A percentile compares a stretch with the other conserved stretches of the same genome.
phyloP scores from a whole-genome alignment of 164 flowering plant species.

The Vitis vinifera region DNA sequence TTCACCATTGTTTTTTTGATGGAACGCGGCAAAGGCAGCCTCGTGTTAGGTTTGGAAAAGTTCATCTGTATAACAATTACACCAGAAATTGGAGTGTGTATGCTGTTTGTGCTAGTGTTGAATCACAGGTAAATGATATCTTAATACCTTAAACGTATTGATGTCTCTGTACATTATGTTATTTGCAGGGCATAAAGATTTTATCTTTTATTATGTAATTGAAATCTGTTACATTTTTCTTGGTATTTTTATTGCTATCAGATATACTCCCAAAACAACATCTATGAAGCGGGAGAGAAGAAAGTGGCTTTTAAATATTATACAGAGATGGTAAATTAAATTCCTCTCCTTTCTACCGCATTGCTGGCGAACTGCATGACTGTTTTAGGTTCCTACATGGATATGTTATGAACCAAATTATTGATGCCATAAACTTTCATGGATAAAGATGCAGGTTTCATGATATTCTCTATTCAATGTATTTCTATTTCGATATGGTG shows the following conservation, averaged over 20 bases:
- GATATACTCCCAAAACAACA: slow-evolving; percentile 77
- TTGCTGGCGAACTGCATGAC: too few relatives aligned
- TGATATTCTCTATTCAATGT: too few relatives aligned
- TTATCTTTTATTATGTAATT: too few relatives aligned
- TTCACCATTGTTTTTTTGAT: slow-evolving; percentile 88
- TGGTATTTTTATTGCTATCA: slow-evolving; percentile 16
- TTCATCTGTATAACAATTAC: slow-evolving; percentile 84
- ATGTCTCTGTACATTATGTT: too few relatives aligned
- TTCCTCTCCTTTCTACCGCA: not conserved
- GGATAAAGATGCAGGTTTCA: too few relatives aligned
- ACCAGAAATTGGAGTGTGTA: slow-evolving; percentile 90
- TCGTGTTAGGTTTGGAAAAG: slow-evolving; percentile 82
- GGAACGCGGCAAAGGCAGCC: slow-evolving; percentile 88
- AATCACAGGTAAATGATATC: slow-evolving; percentile 59
- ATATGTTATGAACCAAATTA: too few relatives aligned
- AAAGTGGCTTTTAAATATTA: slow-evolving; percentile 58
- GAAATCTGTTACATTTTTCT: not conserved
- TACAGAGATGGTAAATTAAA: slow-evolving; percentile 60
- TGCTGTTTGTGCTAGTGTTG: slow-evolving; percentile 92
- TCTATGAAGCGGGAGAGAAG: slow-evolving; percentile 87
- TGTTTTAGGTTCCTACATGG: too few relatives aligned
- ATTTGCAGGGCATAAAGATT: too few relatives aligned
- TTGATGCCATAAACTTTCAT: too few relatives aligned
- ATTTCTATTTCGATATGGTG: too few relatives aligned
- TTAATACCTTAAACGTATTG: too few relatives aligned